Conservation (phyloP, 139 green algal genomes). For the Pleodorina starrii region DNA sequence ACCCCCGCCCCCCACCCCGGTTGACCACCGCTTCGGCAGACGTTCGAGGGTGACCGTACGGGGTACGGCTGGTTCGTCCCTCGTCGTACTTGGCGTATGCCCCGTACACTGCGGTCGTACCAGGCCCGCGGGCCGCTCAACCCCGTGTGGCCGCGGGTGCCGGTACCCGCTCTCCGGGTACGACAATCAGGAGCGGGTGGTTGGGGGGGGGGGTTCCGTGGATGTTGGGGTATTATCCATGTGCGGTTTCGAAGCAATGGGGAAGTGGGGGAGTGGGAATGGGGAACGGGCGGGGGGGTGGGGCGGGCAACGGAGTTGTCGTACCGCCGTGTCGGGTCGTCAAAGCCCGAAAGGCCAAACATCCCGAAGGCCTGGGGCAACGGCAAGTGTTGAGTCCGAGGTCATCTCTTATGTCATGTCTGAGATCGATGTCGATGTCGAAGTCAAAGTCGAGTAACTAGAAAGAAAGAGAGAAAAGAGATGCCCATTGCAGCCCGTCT, state of each 20-base stretch:
- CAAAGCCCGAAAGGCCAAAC: too few species aligned
- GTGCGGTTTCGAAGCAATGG: background rate
- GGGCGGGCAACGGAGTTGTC: too few species aligned
- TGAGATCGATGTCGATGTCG: too few species aligned
- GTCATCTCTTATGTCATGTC: too few species aligned
- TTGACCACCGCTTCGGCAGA: background rate
- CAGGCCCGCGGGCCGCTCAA: conserved; percentile 35
- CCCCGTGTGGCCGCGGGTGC: conserved; percentile 50
- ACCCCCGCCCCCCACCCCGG: too few species aligned
- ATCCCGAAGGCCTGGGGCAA: too few species aligned
- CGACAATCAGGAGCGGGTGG: background rate
- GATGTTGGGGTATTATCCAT: background rate
- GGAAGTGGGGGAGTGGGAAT: background rate
- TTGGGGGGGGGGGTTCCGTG: background rate
- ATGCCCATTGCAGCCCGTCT: background rate
- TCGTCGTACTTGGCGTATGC: conserved; percentile 50
- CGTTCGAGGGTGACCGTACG: conserved; percentile 30
- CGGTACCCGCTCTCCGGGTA: conserved; percentile 1
- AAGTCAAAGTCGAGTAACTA: background rate
- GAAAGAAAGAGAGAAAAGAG: background rate
- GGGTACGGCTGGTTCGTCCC: conserved; percentile 70
- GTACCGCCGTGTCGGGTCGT: too few species aligned
- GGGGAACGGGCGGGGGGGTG: too few species aligned
- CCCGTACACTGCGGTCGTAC: conserved; percentile 48
- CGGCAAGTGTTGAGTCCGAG: too few species aligned